Conservation (phyloP, 2,329 filamentous ascomycete species). For the Sarocladium strictum region DNA sequence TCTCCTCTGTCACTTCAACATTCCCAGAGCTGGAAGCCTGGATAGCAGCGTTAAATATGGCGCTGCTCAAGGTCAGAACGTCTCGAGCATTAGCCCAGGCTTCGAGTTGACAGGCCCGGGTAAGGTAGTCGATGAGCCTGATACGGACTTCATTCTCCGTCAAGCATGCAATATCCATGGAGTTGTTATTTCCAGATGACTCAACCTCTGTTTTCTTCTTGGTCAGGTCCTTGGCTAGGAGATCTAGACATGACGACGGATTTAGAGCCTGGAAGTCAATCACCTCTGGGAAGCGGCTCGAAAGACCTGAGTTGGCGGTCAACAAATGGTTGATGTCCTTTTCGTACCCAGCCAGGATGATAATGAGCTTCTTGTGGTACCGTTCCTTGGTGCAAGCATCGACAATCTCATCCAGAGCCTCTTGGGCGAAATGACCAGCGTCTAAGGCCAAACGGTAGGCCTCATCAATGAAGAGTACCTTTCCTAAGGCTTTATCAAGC, state of each 20-base stretch:
- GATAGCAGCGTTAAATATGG: constrained; percentile 36
- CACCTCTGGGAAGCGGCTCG: constrained; percentile 58
- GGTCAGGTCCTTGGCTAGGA: constrained; percentile 32
- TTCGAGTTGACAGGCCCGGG: constrained; percentile 32
- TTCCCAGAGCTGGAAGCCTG: constrained; percentile 11
- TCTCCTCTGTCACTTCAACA: constrained; percentile 14
- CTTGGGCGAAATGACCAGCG: constrained; percentile 51
- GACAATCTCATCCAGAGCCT: constrained; percentile 49
- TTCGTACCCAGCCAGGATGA: constrained; percentile 66
- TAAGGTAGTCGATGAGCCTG: constrained; percentile 25
- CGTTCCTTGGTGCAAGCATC: constrained; percentile 47
- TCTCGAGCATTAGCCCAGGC: constrained; percentile 62
- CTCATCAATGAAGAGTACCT: constrained; percentile 67
- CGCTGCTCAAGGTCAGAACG: constrained; percentile 46
- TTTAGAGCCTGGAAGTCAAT: constrained; percentile 47
- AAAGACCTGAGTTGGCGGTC: constrained; percentile 56
- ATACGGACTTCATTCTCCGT: constrained; percentile 15
- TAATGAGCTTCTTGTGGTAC: constrained; percentile 54
- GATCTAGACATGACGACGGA: constrained; percentile 31
- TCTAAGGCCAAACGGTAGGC: constrained; percentile 55
- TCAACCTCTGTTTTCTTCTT: constrained; percentile 19
- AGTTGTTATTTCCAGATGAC: constrained; percentile 12
- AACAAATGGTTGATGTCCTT: constrained; percentile 60
- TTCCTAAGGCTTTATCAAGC: constrained; percentile 57
- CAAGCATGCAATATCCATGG: constrained; percentile 20